A percentile compares a stretch with the other conserved stretches of the same genome.
phyloP scores from a whole-genome alignment of 2,329 filamentous ascomycete genomes.

The Endothia cerciana region DNA sequence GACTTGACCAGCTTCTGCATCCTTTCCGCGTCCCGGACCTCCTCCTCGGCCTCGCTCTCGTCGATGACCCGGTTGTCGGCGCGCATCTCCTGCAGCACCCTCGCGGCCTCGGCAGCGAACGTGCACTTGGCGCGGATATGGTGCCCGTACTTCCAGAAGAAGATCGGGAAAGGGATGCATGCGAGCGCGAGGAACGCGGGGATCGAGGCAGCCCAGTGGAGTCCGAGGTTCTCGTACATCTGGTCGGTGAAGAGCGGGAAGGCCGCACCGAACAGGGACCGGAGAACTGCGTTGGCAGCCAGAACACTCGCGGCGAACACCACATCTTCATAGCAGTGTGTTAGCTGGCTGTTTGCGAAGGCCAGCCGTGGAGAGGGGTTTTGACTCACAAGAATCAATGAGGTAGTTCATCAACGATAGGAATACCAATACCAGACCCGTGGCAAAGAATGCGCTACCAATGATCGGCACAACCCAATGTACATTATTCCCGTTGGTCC shows the following conservation, averaged over 20 bases:
- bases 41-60: slow-evolving; percentile 28
- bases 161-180: slow-evolving; percentile 45
- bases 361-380: neutral
- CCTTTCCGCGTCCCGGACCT: slow-evolving; percentile 22
- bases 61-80: slow-evolving; percentile 18
- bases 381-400: slow-evolving; percentile 48
- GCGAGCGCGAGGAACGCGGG: slow-evolving; percentile 44
- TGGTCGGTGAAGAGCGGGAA: slow-evolving; percentile 60
- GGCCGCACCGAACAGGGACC: slow-evolving; percentile 59
- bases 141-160: slow-evolving; percentile 45
- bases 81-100: slow-evolving; percentile 26
- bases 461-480: slow-evolving; percentile 53
- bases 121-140: slow-evolving; percentile 41
- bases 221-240: slow-evolving; percentile 28
- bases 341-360: slow-evolving; percentile 32
- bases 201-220: slow-evolving; percentile 39
- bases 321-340: slow-evolving; percentile 35
- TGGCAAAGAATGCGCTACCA: slow-evolving; percentile 40
- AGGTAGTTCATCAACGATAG: slow-evolving; percentile 58
- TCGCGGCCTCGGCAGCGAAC: slow-evolving; percentile 31
- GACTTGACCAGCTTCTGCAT: slow-evolving; percentile 28
- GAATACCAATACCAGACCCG: slow-evolving; percentile 56
- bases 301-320: slow-evolving; percentile 64
- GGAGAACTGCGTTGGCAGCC: slow-evolving; percentile 60
- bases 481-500: slow-evolving; percentile 60